Percentiles rank a stretch among this genome's conserved stretches.
Evolutionary conservation across 148 eudicot species (phyloP).

Genomic region (Polygonum maritimum): DNA sequence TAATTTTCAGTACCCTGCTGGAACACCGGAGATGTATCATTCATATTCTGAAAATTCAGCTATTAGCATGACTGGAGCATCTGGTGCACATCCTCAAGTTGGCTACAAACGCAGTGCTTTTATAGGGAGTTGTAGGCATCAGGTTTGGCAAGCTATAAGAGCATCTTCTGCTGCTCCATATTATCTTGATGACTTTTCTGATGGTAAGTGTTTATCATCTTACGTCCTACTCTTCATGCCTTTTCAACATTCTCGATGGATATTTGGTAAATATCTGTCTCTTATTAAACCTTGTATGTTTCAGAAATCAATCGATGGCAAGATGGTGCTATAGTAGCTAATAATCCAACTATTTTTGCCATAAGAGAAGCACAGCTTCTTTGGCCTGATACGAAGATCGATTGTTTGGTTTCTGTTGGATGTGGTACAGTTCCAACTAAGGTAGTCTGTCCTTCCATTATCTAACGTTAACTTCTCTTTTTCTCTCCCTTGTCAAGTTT

Average conservation of each 20-base stretch:
- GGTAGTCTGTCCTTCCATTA: constrained; percentile 28
- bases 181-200: constrained; percentile 94
- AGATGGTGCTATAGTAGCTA: constrained; percentile 99
- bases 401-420: constrained; percentile 88
- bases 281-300: neutral
- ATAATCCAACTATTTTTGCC: constrained; percentile 95
- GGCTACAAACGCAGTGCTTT: constrained; percentile 80
- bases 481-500: neutral
- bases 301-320: constrained; percentile 86
- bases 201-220: constrained; percentile 42
- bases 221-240: neutral
- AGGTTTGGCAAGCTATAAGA: constrained; percentile 94
- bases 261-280: neutral
- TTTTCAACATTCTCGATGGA: neutral
- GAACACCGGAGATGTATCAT: constrained; percentile 80
- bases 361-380: constrained; percentile 93
- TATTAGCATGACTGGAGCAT: constrained; percentile 48
- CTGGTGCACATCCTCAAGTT: constrained; percentile 46
- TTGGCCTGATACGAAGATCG: constrained; percentile 96
- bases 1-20: constrained; percentile 80
- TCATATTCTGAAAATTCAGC: constrained; percentile 62
- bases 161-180: constrained; percentile 99
- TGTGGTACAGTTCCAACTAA: constrained; percentile 91
- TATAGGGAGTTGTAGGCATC: constrained; percentile 95
- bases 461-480: neutral